Evolutionary conservation across 768 basidiomycete species (phyloP).

Genomic region (Hemileccinum rubropunctum): DNA sequence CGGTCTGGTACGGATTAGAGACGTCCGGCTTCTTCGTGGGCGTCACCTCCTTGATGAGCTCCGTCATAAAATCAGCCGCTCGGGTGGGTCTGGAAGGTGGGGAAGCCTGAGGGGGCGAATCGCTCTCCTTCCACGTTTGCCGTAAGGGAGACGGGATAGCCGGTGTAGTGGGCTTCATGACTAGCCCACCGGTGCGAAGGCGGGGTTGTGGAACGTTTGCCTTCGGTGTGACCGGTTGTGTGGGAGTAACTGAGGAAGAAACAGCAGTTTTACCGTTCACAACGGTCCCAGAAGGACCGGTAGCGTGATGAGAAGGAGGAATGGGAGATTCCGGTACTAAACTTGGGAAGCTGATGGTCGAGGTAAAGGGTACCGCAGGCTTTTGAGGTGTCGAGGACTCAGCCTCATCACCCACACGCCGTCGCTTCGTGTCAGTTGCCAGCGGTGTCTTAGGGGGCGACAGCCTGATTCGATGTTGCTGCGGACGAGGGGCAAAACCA

Average conservation of each 20-base stretch:
- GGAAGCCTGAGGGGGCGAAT: constrained; percentile 37
- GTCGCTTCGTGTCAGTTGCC: constrained; percentile 55
- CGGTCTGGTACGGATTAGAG: constrained; percentile 75
- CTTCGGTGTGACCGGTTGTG: constrained; percentile 26
- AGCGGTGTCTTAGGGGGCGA: constrained; percentile 37
- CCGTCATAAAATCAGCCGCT: constrained; percentile 66
- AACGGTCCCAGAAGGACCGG: constrained; percentile 25
- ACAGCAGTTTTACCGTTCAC: constrained; percentile 24
- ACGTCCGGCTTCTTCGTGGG: constrained; percentile 65
- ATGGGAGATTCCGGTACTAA: constrained; percentile 32
- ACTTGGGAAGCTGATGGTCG: constrained; percentile 22
- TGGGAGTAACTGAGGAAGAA: constrained; percentile 23
- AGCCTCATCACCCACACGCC: constrained; percentile 53
- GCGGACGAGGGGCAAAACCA: constrained; percentile 58
- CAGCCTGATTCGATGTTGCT: constrained; percentile 44
- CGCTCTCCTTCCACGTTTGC: constrained; percentile 61
- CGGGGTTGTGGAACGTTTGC: constrained; percentile 29
- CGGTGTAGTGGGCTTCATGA: constrained; percentile 56
- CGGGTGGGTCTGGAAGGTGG: constrained; percentile 47
- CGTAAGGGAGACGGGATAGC: constrained; percentile 72
- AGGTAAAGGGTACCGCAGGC: constrained; percentile 26
- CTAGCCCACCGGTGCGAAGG: constrained; percentile 40
- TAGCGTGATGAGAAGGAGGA: constrained; percentile 29
- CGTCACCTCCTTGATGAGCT: constrained; percentile 68
- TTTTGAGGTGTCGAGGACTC: constrained; percentile 36